Conservation (phyloP, 805 yeast species). For the Starmerella geochares region DNA sequence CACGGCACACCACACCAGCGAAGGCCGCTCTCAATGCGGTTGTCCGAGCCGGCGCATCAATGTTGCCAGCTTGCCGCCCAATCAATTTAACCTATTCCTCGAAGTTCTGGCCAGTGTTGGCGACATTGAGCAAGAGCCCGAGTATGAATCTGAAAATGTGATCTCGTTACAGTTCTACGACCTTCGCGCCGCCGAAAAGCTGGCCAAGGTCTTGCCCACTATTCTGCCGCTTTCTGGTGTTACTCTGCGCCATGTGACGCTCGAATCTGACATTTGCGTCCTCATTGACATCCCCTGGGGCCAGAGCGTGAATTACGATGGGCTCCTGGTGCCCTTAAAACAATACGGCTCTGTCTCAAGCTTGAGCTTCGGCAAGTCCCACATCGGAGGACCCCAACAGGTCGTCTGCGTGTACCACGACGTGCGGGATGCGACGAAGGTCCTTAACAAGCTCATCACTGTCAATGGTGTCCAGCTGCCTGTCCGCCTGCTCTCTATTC, state of each 20-base stretch:
- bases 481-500: not conserved
- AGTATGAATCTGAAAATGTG: not conserved
- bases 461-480: not conserved
- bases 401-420: slow-evolving; percentile 4
- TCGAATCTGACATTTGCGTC: not conserved
- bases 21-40: not conserved
- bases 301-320: not conserved
- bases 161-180: slow-evolving; percentile 5
- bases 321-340: not conserved
- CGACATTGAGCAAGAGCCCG: slow-evolving; percentile 3
- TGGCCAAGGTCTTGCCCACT: not conserved
- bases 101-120: slow-evolving; percentile 4
- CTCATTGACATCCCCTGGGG: slow-evolving; percentile 11
- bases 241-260: not conserved
- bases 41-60: slow-evolving; percentile 6
- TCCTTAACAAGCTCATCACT: not conserved
- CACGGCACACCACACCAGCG: not conserved
- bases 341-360: slow-evolving; percentile 1
- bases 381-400: not conserved
- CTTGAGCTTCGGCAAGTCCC: not conserved
- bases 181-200: not conserved
- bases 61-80: not conserved
- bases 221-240: not conserved
- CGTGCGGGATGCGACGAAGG: not conserved
- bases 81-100: not conserved